Evolutionary conservation across 768 basidiomycete species (phyloP).

Genomic region (Pleurotus salmoneostramineus): DNA sequence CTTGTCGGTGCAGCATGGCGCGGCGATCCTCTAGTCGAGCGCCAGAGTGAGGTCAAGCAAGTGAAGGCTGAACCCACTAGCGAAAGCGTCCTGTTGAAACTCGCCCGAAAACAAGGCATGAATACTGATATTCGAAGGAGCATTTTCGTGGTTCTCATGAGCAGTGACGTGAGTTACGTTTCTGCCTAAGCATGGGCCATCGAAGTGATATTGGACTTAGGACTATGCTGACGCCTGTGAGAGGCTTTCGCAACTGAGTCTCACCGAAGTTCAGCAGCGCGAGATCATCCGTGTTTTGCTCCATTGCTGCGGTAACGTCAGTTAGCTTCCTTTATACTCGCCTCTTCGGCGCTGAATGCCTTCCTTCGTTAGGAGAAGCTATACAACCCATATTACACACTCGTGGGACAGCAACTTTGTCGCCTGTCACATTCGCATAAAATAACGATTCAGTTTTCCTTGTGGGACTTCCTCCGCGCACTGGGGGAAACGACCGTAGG

Average conservation of each 20-base stretch:
- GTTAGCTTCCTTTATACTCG: conserved; percentile 16
- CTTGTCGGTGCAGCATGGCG: conserved; percentile 95
- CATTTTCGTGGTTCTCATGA: conserved; percentile 94
- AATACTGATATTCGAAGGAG: conserved; percentile 93
- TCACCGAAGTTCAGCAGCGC: conserved; percentile 88
- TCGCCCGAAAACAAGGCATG: conserved; percentile 97
- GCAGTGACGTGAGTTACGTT: conserved; percentile 69
- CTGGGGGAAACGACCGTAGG: conserved; percentile 83
- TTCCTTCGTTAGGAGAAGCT: conserved; percentile 61
- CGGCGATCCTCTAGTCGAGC: conserved; percentile 86
- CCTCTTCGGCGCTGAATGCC: not conserved
- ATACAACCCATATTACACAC: conserved; percentile 95
- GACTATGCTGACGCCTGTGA: conserved; percentile 97
- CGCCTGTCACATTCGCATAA: conserved; percentile 76
- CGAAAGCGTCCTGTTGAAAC: conserved; percentile 52
- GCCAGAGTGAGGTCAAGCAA: conserved; percentile 33
- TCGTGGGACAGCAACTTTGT: conserved; percentile 84
- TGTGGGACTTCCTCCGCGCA: conserved; percentile 96
- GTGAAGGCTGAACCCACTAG: conserved; percentile 21
- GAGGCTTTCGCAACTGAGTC: conserved; percentile 74
- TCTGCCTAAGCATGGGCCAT: not conserved
- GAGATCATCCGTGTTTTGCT: conserved; percentile 92
- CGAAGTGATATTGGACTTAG: conserved; percentile 32
- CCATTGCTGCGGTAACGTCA: conserved; percentile 88
- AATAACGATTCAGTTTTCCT: conserved; percentile 89